Evolutionary conservation across 768 basidiomycete genomes (phyloP).

Genomic region (Gymnopilus dilepis): DNA sequence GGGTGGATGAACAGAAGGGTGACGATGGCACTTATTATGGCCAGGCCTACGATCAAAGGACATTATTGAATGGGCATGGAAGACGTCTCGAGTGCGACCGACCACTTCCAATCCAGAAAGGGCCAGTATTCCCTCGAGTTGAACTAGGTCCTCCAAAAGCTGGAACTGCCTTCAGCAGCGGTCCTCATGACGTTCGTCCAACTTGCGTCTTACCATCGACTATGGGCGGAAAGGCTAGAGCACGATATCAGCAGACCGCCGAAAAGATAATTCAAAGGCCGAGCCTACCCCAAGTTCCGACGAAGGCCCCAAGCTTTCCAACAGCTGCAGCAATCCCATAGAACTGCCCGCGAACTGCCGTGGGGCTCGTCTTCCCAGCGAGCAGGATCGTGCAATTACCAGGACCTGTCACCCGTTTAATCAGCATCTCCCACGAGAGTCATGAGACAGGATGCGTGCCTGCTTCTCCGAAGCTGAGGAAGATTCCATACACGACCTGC

Average conservation of each 20-base stretch:
- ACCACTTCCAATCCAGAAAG: conserved; percentile 86
- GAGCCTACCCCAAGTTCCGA: conserved; percentile 76
- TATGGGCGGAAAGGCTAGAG: conserved; percentile 67
- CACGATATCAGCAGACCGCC: background rate
- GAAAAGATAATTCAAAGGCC: background rate
- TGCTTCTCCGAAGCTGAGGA: conserved; percentile 87
- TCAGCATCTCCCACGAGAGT: conserved; percentile 6
- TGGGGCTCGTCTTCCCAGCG: conserved; percentile 85
- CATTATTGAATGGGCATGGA: background rate
- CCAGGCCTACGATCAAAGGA: conserved; percentile 52
- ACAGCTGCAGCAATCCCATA: conserved; percentile 87
- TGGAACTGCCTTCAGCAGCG: conserved; percentile 22
- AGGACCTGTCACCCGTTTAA: conserved; percentile 57
- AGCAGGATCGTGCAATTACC: conserved; percentile 88
- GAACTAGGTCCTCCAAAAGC: conserved; percentile 65
- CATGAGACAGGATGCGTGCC: conserved; percentile 40
- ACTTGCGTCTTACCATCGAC: conserved; percentile 50
- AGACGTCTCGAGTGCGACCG: conserved; percentile 18
- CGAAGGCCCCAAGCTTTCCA: conserved; percentile 87
- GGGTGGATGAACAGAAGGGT: conserved; percentile 77
- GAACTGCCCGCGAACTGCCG: conserved; percentile 84
- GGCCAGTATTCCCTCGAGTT: conserved; percentile 74
- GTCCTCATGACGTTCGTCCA: no score
- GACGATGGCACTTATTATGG: conserved; percentile 76
- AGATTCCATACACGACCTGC: conserved; percentile 87